Evolutionary conservation across 768 basidiomycete genomes (phyloP).

Genomic region (Termitomyces sp.): DNA sequence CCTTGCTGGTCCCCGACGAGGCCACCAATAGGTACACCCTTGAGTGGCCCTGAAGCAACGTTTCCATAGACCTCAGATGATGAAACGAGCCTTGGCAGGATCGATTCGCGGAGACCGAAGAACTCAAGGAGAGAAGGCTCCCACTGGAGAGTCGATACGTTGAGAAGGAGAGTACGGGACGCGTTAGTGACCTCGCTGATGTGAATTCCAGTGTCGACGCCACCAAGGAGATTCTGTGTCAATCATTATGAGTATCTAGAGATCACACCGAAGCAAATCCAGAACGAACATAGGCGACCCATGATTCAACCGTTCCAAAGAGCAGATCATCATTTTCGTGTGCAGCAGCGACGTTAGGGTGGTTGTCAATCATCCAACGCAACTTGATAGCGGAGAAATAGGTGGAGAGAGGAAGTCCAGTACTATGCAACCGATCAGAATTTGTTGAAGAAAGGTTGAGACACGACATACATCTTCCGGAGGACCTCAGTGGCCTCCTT

Average conservation of each 20-base stretch:
- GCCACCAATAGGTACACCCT: slow-evolving; percentile 83
- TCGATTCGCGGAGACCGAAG: slow-evolving; percentile 74
- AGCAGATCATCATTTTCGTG: slow-evolving; percentile 77
- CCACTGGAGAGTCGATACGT: slow-evolving; percentile 80
- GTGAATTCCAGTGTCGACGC: slow-evolving; percentile 65
- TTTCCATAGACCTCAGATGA: slow-evolving; percentile 91
- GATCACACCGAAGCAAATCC: background rate
- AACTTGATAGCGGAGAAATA: slow-evolving; percentile 98
- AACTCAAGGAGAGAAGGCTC: slow-evolving; percentile 79
- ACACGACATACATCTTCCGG: slow-evolving; percentile 55
- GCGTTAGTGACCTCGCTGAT: slow-evolving; percentile 95
- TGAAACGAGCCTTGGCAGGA: slow-evolving; percentile 85
- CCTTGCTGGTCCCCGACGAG: slow-evolving; percentile 99
- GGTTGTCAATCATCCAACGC: slow-evolving; percentile 94
- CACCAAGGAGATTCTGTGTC: slow-evolving; percentile 77
- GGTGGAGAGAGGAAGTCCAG: slow-evolving; percentile 92
- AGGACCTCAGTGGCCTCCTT: slow-evolving; percentile 63
- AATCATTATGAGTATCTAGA: slow-evolving; percentile 6
- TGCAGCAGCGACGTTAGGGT: slow-evolving; percentile 70
- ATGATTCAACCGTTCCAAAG: slow-evolving; percentile 96
- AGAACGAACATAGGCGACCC: slow-evolving; percentile 79
- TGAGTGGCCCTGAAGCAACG: slow-evolving; percentile 61
- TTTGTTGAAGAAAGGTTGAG: background rate
- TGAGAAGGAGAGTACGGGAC: slow-evolving; percentile 90
- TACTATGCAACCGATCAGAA: slow-evolving; percentile 40